Percentiles rank a stretch among this genome's conserved stretches.
Evolutionary conservation across 1,139 yeast species (phyloP).

Genomic region (Eremothecium cymbalariae): DNA sequence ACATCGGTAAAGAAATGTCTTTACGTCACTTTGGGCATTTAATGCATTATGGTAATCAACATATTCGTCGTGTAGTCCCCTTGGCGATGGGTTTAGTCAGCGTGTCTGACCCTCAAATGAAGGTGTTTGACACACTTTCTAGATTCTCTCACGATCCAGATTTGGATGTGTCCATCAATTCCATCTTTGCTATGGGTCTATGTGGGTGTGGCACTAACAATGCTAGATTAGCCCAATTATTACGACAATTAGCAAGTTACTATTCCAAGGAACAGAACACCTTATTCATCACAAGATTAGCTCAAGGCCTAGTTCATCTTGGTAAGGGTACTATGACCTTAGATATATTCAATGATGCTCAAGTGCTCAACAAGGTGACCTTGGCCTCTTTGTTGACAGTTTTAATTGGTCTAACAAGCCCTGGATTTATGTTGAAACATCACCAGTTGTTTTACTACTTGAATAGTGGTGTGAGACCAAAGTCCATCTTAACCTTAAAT

Average conservation of each 20-base stretch:
- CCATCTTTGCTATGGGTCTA: constrained; percentile 94
- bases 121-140: constrained; percentile 91
- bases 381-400: constrained; percentile 86
- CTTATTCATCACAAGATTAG: constrained; percentile 83
- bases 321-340: constrained; percentile 90
- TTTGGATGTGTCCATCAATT: constrained; percentile 87
- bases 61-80: constrained; percentile 91
- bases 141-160: constrained; percentile 96
- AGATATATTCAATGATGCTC: constrained; percentile 86
- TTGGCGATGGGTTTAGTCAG: constrained; percentile 95
- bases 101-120: constrained; percentile 92
- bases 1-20: constrained; percentile 95
- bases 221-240: constrained; percentile 91
- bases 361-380: constrained; percentile 78
- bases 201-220: constrained; percentile 99
- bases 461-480: constrained; percentile 85
- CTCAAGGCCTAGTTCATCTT: constrained; percentile 89
- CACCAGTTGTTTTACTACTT: constrained; percentile 79
- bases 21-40: constrained; percentile 93
- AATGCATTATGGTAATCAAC: constrained; percentile 95
- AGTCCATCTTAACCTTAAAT: constrained; percentile 88
- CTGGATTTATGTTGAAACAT: constrained; percentile 56
- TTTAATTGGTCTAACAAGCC: constrained; percentile 76
- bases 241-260: constrained; percentile 90
- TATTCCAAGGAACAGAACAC: constrained; percentile 88